Conservation (phyloP, 768 basidiomycete species). For the Daedalea quercina region DNA sequence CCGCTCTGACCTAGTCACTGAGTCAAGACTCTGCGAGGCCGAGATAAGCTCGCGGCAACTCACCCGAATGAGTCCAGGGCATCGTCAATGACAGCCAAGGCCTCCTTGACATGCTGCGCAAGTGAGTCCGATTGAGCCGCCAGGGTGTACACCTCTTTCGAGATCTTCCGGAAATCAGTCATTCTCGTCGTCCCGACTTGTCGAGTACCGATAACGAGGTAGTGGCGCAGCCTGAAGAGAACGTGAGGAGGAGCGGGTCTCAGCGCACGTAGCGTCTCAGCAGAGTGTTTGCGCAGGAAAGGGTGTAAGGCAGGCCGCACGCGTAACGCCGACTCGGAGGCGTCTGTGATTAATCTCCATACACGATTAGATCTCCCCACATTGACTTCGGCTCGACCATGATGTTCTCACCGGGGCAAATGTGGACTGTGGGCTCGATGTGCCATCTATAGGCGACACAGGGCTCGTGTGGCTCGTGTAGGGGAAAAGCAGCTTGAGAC, state of each 20-base stretch:
- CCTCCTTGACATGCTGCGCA: slow-evolving; percentile 62
- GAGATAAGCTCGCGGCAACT: slow-evolving; percentile 23
- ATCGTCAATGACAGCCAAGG: slow-evolving; percentile 73
- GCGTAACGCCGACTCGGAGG: background rate
- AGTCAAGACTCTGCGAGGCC: background rate
- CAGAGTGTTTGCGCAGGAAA: too few relatives aligned
- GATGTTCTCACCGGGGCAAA: background rate
- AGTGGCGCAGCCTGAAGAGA: too few relatives aligned
- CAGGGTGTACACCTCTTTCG: slow-evolving; percentile 54
- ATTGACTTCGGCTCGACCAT: background rate
- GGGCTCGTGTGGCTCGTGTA: too few relatives aligned
- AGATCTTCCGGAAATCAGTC: slow-evolving; percentile 48
- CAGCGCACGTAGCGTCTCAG: too few relatives aligned
- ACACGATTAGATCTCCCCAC: background rate
- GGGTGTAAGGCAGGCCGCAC: too few relatives aligned
- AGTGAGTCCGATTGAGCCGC: slow-evolving; percentile 44
- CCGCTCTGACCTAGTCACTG: slow-evolving; percentile 46
- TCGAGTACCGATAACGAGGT: too few relatives aligned
- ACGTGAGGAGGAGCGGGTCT: too few relatives aligned
- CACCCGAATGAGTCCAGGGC: slow-evolving; percentile 79
- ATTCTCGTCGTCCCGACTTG: slow-evolving; percentile 8
- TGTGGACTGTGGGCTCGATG: background rate
- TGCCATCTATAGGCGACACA: background rate
- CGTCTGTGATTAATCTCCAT: background rate
- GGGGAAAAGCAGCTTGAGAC: too few relatives aligned